Percentiles rank a stretch among this genome's conserved stretches.
Conservation (phyloP, 306 rosid species). For the Sicyos baderoa region DNA sequence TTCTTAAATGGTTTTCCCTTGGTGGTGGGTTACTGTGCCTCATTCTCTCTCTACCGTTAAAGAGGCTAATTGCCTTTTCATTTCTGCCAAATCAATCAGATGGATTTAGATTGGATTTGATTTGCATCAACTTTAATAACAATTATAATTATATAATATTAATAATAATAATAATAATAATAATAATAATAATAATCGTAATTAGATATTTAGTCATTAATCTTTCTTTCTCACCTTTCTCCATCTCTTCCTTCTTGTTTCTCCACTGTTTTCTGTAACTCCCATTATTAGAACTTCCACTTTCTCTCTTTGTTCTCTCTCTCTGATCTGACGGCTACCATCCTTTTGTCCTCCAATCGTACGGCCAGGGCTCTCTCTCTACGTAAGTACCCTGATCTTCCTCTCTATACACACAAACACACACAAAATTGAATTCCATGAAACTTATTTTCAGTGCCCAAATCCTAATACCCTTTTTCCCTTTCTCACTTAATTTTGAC, state of each 20-base stretch:
- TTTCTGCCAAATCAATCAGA: slow-evolving; percentile 11
- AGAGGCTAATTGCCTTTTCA: background rate
- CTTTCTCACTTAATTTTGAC: slow-evolving; percentile 1
- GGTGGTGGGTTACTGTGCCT: background rate
- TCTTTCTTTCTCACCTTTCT: background rate
- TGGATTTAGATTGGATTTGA: slow-evolving; percentile 10
- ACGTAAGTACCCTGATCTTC: slow-evolving; percentile 46
- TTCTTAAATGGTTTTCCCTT: background rate
- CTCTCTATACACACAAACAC: background rate
- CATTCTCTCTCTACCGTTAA: slow-evolving; percentile 9
- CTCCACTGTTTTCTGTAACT: slow-evolving; percentile 25
- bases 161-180: background rate
- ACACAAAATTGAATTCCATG: background rate
- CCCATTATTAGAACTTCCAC: slow-evolving; percentile 16
- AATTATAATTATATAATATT: background rate
- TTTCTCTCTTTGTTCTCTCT: slow-evolving; percentile 17
- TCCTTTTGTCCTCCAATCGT: slow-evolving; percentile 57
- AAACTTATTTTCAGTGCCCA: background rate
- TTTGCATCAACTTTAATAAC: background rate
- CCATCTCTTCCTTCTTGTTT: slow-evolving; percentile 15
- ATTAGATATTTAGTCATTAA: background rate
- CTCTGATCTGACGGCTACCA: slow-evolving; percentile 74
- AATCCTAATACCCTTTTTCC: slow-evolving; percentile 13
- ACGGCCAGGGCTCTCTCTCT: slow-evolving; percentile 49
- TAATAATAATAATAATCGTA: too few species aligned